Evolutionary conservation across 441 rosid species (phyloP).

Genomic region (Eruca vesicaria): DNA sequence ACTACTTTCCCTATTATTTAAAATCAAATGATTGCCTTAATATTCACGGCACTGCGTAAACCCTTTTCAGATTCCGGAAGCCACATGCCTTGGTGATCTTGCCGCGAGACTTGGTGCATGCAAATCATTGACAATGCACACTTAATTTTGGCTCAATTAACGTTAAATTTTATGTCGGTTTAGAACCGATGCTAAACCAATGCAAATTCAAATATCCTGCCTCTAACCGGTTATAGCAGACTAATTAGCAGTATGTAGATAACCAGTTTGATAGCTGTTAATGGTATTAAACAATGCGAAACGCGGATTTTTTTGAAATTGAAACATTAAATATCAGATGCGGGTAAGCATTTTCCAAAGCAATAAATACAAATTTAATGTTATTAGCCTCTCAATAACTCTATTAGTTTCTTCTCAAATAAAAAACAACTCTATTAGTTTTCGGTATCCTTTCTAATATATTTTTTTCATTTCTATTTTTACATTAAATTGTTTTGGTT

Average conservation of each 20-base stretch:
- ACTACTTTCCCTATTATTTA: no score
- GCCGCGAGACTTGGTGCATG: not conserved
- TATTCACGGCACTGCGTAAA: not conserved
- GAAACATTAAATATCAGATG: not conserved
- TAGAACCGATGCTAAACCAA: not conserved
- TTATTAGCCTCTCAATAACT: not conserved
- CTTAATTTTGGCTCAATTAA: not conserved
- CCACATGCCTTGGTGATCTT: not conserved
- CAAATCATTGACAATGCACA: not conserved
- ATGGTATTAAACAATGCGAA: slow-evolving; percentile 5
- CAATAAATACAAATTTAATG: slow-evolving; percentile 23
- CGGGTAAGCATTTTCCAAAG: slow-evolving; percentile 3
- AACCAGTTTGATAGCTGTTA: slow-evolving; percentile 1
- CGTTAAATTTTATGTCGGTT: not conserved
- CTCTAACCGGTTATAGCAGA: not conserved
- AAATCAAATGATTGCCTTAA: no score
- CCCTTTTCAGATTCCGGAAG: not conserved
- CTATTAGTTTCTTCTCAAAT: no score
- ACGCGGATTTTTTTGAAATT: not conserved
- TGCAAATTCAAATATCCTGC: not conserved
- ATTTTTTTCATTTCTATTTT: not conserved
- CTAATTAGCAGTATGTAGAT: not conserved
- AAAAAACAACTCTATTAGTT: not conserved
- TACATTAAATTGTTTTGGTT: not conserved
- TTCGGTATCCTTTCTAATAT: not conserved